These are phyloP conservation scores for Favolaschia claudopus DNA, from an alignment of 768 basidiomycete genomes.

Conservation along the genomic window DNA sequence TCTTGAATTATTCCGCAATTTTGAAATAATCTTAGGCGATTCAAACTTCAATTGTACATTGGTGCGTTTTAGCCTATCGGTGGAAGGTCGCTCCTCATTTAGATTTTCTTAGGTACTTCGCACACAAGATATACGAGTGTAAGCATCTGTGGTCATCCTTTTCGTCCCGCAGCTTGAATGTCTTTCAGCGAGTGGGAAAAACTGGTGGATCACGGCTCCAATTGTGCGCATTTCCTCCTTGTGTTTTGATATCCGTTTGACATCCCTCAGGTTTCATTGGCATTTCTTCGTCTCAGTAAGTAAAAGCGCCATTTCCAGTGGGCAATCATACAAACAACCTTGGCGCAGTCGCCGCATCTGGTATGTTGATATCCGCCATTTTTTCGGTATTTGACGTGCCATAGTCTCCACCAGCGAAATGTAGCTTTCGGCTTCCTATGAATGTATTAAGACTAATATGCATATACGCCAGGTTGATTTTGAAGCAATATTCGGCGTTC, in stretches of 20 bases:
- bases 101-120: constrained; percentile 25
- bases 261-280: constrained; percentile 1
- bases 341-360: constrained; percentile 8
- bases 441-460: no score
- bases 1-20: background rate
- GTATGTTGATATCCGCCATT: constrained; percentile 3
- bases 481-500: constrained; percentile 2
- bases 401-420: constrained; percentile 16
- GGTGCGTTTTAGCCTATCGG: constrained; percentile 16
- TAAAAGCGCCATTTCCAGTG: background rate
- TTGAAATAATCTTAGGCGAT: constrained; percentile 5
- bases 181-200: constrained; percentile 19
- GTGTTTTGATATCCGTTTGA: background rate
- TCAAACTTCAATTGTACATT: constrained; percentile 26
- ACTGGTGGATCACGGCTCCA: constrained; percentile 25
- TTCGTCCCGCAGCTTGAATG: background rate
- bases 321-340: no score
- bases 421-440: background rate
- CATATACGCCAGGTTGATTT: constrained; percentile 8
- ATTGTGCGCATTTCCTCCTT: constrained; percentile 2
- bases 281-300: constrained; percentile 20
- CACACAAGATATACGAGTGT: constrained; percentile 28
- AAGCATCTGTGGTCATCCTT: background rate
- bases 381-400: background rate
- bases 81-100: no score